Base-by-base conservation (phyloP, 176 grass and related monocot species). In the Rhynchospora pubera region DNA sequence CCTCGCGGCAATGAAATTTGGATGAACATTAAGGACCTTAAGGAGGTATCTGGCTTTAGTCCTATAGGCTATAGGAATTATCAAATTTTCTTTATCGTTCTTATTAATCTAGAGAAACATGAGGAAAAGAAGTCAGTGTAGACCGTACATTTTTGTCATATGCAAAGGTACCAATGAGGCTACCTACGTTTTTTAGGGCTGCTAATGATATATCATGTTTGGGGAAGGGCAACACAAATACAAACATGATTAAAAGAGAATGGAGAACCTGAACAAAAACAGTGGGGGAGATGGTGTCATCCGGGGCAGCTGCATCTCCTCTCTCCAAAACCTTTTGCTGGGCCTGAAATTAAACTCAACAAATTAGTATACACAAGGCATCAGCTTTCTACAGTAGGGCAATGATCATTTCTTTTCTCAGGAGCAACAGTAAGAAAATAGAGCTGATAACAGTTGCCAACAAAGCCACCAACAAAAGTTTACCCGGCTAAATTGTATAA, bases 311-410 rank as follows among this genome's bases (percentile, higher is more conserved):
- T 43, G 34, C 72, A 85, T 85, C 82, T n/a, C 79, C 92, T 73
- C 85, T 98, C 88, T 90, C 90, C 66, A 94, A 14, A 84, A 91
- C 85, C 47, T 93, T 98, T 66, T 91, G 87, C 84, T 98, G 92
- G 86, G 88, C 82, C 92, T 98, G 85, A 84, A 83, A 85, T 82
- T 57, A 66, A 58, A 77, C 50, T 28, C 50, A 77, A 10, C 23
- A 77, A 30, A 53, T 56, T 77, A 77, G 72, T 56, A 77, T 44
- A 68, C 6, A 68, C 0, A 15, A 9, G 39, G 39, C 66, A 70
- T 32, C 66, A 61, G 21, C 58, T 45, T 3, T 70, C 7, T 22
- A 45, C n/a, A 39, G 13, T 21, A 46, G 3, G 15, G 34, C 3
- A 65, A 65, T 32, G 26, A 4, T 65, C 62, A 10, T 65, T 19